Percentiles rank a stretch among this genome's conserved stretches.
These are phyloP conservation scores for Calonectria crousiana DNA, from an alignment of 2,329 filamentous ascomycete species.

Conservation along the genomic window DNA sequence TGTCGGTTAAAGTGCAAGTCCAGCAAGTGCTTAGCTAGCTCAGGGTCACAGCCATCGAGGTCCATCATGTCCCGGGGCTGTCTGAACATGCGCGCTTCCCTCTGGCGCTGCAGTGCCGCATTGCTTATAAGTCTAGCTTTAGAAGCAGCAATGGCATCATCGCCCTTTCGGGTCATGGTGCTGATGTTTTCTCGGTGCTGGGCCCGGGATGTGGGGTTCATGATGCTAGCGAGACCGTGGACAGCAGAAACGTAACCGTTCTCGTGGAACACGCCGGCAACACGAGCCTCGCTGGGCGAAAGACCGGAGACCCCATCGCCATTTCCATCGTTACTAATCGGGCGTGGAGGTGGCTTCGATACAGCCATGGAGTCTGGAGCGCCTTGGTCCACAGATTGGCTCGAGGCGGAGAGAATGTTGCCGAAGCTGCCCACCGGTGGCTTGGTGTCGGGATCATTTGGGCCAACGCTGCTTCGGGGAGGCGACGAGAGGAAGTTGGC, in stretches of 20 bases:
- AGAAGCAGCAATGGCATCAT: slow-evolving; percentile 44
- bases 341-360: slow-evolving; percentile 34
- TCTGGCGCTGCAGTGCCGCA: slow-evolving; percentile 49
- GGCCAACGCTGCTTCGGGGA: slow-evolving; percentile 44
- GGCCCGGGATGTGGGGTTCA: slow-evolving; percentile 47
- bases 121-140: slow-evolving; percentile 52
- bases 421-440: slow-evolving; percentile 41
- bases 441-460: slow-evolving; percentile 41
- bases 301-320: slow-evolving; percentile 43
- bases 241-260: slow-evolving; percentile 51
- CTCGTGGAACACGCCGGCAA: slow-evolving; percentile 51
- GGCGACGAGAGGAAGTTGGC: slow-evolving; percentile 45
- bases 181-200: slow-evolving; percentile 47
- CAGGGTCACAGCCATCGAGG: slow-evolving; percentile 48
- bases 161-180: slow-evolving; percentile 43
- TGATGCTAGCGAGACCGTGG: slow-evolving; percentile 51
- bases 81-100: slow-evolving; percentile 47
- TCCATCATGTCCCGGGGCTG: slow-evolving; percentile 49
- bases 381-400: slow-evolving; percentile 27
- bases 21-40: slow-evolving; percentile 52
- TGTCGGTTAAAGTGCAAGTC: slow-evolving; percentile 54
- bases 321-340: slow-evolving; percentile 45
- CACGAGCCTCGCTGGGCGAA: slow-evolving; percentile 50
- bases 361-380: slow-evolving; percentile 28
- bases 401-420: slow-evolving; percentile 35